A percentile compares a stretch with the other conserved stretches of the same genome.
phyloP scores from a whole-genome alignment of 2,329 filamentous ascomycete genomes.

The Fulvia fulva region DNA sequence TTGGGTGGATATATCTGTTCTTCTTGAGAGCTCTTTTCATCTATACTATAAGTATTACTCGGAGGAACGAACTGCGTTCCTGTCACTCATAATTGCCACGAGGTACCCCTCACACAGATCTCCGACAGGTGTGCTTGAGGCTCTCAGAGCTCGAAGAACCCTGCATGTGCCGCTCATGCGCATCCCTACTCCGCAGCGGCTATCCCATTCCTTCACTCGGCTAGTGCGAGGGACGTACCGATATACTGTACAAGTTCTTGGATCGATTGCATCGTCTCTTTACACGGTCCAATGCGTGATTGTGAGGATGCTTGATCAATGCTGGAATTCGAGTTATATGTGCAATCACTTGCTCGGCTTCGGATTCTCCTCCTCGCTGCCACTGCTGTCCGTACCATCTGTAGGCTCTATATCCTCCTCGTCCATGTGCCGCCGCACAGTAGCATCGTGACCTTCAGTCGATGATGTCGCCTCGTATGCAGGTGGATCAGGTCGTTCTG shows the following conservation, averaged over 20 bases:
- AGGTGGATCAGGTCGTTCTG: neutral
- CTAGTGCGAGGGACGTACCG: neutral
- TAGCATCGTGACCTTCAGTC: neutral
- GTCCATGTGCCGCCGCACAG: neutral
- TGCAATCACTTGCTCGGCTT: neutral
- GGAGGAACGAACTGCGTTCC: neutral
- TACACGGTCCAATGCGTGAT: neutral
- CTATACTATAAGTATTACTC: neutral
- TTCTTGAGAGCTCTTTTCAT: neutral
- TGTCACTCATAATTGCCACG: neutral
- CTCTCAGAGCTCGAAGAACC: neutral
- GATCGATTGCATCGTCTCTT: neutral
- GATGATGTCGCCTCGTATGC: neutral
- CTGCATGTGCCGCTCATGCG: neutral
- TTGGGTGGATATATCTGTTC: too few species aligned
- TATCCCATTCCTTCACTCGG: neutral
- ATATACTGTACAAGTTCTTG: neutral
- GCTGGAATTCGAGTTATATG: neutral
- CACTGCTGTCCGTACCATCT: neutral
- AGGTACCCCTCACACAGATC: neutral
- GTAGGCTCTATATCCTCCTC: neutral
- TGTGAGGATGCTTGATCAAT: neutral
- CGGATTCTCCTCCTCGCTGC: neutral
- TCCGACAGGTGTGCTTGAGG: neutral
- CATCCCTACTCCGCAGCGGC: neutral